Conservation (phyloP, 331 rosid species). For the Telfairia occidentalis region DNA sequence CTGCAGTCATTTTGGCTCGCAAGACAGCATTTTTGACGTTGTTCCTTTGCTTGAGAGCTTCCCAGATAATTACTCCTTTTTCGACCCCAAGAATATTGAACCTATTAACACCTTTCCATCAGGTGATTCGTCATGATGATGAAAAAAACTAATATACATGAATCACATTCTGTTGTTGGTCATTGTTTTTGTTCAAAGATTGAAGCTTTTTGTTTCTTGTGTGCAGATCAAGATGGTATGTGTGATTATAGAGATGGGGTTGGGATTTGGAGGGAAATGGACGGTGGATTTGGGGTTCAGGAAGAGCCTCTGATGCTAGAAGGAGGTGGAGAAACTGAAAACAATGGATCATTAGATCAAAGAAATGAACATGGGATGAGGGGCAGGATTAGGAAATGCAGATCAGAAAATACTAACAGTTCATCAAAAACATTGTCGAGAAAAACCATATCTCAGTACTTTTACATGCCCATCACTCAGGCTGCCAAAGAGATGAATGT, state of each 20-base stretch:
- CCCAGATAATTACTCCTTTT: constrained; percentile 17
- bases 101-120: constrained; percentile 4
- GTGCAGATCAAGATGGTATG: constrained; percentile 26
- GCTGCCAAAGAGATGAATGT: constrained; percentile 64
- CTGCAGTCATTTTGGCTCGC: constrained; percentile 16
- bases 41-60: constrained; percentile 23
- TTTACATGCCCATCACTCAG: constrained; percentile 61
- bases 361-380: background rate
- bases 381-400: background rate
- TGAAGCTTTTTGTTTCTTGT: background rate
- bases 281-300: constrained; percentile 16
- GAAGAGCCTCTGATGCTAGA: background rate
- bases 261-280: constrained; percentile 19
- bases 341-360: background rate
- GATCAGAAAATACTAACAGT: background rate
- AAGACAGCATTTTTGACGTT: constrained; percentile 21
- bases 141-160: too few relatives aligned
- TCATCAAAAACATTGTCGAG: constrained; percentile 29
- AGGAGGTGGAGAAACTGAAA: constrained; percentile 9
- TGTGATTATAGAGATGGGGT: constrained; percentile 8
- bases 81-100: constrained; percentile 11
- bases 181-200: background rate
- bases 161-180: background rate
- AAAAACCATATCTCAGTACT: constrained; percentile 35
- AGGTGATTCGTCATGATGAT: background rate